These are phyloP conservation scores for Cercospora brassicicola DNA, from an alignment of 2,329 filamentous ascomycete genomes.

Conservation along the genomic window DNA sequence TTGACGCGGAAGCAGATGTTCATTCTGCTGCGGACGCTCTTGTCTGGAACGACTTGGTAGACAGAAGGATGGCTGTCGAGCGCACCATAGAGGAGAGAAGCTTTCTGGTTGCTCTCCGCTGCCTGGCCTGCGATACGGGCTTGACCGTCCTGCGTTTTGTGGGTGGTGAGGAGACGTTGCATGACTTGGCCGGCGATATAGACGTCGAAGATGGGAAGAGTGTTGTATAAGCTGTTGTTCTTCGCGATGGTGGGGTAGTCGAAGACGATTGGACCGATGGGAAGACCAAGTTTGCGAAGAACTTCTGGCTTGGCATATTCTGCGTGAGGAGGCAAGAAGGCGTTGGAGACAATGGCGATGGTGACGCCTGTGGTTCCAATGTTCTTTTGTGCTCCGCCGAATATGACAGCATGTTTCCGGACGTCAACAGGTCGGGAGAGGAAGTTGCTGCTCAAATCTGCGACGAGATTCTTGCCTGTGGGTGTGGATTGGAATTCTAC, in stretches of 20 bases:
- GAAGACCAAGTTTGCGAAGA: slow-evolving; percentile 71
- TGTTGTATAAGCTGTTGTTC: slow-evolving; percentile 96
- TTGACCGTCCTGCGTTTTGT: slow-evolving; percentile 48
- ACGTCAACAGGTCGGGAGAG: slow-evolving; percentile 76
- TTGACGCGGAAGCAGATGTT: slow-evolving; percentile 72
- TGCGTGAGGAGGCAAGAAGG: slow-evolving; percentile 67
- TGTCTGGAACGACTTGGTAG: slow-evolving; percentile 78
- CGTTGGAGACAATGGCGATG: slow-evolving; percentile 80
- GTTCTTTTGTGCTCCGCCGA: slow-evolving; percentile 94
- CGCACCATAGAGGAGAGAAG: slow-evolving; percentile 70
- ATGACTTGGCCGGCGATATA: slow-evolving; percentile 90
- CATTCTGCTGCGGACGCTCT: slow-evolving; percentile 77
- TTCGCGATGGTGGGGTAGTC: slow-evolving; percentile 83
- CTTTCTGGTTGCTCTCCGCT: slow-evolving; percentile 70
- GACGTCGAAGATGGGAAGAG: slow-evolving; percentile 89
- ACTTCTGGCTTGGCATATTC: slow-evolving; percentile 67
- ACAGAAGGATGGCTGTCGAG: slow-evolving; percentile 71
- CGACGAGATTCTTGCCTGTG: slow-evolving; percentile 70
- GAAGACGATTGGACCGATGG: slow-evolving; percentile 75
- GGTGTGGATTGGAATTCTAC: slow-evolving; percentile 83
- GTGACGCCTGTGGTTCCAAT: slow-evolving; percentile 83
- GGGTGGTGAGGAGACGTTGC: slow-evolving; percentile 66
- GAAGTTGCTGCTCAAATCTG: slow-evolving; percentile 94
- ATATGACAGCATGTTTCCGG: slow-evolving; percentile 77
- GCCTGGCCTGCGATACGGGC: slow-evolving; percentile 75